phyloP scores from a whole-genome alignment of 768 basidiomycete species.

The Jaapia argillacea region DNA sequence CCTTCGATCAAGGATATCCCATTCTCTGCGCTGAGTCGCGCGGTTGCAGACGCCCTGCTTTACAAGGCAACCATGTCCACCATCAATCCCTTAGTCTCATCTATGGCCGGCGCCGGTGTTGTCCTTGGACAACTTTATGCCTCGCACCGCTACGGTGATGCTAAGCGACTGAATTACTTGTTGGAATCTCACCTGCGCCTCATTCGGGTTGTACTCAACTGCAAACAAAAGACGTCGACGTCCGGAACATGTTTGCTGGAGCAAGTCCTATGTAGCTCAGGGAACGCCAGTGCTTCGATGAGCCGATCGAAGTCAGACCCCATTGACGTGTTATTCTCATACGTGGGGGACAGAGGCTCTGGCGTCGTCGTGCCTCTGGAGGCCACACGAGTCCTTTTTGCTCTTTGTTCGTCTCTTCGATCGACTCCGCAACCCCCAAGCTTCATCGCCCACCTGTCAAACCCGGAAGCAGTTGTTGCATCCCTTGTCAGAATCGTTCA shows the following conservation, averaged over 20 bases:
- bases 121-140: constrained; percentile 50
- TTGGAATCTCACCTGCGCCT: constrained; percentile 60
- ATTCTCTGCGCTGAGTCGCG: constrained; percentile 48
- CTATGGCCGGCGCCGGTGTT: constrained; percentile 51
- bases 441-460: constrained; percentile 67
- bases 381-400: constrained; percentile 56
- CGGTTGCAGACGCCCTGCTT: constrained; percentile 62
- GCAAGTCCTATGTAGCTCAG: constrained; percentile 60
- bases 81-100: constrained; percentile 69
- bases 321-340: constrained; percentile 62
- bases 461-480: constrained; percentile 62
- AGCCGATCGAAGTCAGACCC: constrained; percentile 54
- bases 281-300: constrained; percentile 32
- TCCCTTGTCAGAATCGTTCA: constrained; percentile 62
- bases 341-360: constrained; percentile 55
- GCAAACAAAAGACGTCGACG: constrained; percentile 32
- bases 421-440: constrained; percentile 52
- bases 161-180: constrained; percentile 54
- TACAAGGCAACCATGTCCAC: constrained; percentile 69
- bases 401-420: constrained; percentile 58
- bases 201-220: constrained; percentile 49
- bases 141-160: constrained; percentile 61
- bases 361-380: constrained; percentile 54
- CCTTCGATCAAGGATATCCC: constrained; percentile 43
- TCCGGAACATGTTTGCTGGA: constrained; percentile 50